Conservation (phyloP, 2,329 filamentous ascomycete genomes). For the Aspergillus chevalieri region DNA sequence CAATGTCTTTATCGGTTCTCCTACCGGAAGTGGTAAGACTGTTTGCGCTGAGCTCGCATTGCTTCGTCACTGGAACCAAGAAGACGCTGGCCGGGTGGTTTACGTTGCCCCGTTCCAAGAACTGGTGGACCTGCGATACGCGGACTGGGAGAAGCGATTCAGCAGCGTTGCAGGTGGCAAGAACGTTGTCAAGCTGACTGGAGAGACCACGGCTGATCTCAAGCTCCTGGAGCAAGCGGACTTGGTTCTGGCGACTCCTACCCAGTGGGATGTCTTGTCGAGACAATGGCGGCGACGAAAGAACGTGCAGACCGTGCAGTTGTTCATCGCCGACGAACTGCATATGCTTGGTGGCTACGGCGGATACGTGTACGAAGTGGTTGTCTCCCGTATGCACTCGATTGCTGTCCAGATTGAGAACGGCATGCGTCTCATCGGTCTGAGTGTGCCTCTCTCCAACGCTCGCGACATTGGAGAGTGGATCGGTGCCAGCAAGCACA, state of each 20-base stretch:
- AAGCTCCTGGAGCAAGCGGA: constrained; percentile 83
- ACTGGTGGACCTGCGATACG: constrained; percentile 71
- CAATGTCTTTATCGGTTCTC: constrained; percentile 88
- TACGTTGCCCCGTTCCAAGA: constrained; percentile 96
- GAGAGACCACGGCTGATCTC: constrained; percentile 84
- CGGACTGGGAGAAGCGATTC: constrained; percentile 80
- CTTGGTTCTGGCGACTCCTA: constrained; percentile 82
- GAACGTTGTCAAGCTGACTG: constrained; percentile 84
- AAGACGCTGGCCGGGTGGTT: constrained; percentile 69
- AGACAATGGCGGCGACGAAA: constrained; percentile 95
- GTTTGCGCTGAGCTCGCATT: constrained; percentile 93
- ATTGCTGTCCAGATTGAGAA: constrained; percentile 84
- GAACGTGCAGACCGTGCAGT: constrained; percentile 81
- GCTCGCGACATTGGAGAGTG: constrained; percentile 92
- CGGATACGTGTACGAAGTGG: constrained; percentile 89
- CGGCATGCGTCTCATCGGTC: constrained; percentile 76
- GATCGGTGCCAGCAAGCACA: constrained; percentile 96
- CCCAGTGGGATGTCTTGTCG: constrained; percentile 93
- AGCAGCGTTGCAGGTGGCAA: constrained; percentile 71
- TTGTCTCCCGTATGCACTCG: constrained; percentile 97
- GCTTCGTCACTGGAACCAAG: constrained; percentile 75
- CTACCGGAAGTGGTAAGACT: constrained; percentile 92
- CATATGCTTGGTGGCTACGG: constrained; percentile 82
- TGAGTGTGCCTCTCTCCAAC: constrained; percentile 89
- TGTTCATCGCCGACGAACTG: constrained; percentile 92